These are phyloP conservation scores for Salisapilia sapeloensis DNA, from an alignment of 352 stramenopile species.

Conservation along the genomic window DNA sequence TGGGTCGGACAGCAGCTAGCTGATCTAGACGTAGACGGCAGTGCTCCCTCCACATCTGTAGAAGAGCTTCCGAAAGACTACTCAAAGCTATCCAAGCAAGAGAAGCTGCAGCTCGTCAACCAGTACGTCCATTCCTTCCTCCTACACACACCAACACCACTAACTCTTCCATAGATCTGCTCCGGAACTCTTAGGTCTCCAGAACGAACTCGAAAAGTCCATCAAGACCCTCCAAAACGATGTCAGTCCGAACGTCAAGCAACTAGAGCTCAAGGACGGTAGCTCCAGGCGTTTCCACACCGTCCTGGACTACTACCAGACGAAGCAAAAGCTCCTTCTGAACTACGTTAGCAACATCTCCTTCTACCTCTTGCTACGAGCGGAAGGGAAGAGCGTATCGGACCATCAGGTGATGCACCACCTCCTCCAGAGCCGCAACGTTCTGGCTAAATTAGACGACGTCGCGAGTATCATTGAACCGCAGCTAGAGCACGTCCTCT, in stretches of 20 bases:
- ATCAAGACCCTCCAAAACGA: constrained; percentile 48
- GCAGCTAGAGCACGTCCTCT: constrained; percentile 49
- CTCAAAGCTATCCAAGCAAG: constrained; percentile 73
- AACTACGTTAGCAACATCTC: constrained; percentile 79
- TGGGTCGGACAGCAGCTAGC: constrained; percentile 51
- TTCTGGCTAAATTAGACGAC: constrained; percentile 38
- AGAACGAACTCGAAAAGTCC: constrained; percentile 43
- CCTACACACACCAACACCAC: background rate
- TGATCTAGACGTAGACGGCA: constrained; percentile 43
- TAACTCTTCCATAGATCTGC: constrained; percentile 15
- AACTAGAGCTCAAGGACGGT: constrained; percentile 46
- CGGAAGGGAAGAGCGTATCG: constrained; percentile 59
- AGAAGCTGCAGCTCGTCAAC: constrained; percentile 77
- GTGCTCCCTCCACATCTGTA: constrained; percentile 14
- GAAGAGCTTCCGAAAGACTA: constrained; percentile 70
- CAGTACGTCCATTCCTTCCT: constrained; percentile 21
- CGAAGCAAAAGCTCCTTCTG: constrained; percentile 63
- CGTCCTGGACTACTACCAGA: constrained; percentile 60
- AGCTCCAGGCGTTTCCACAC: constrained; percentile 36
- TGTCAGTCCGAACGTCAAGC: constrained; percentile 44
- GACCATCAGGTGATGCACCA: constrained; percentile 69
- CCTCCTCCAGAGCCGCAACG: constrained; percentile 56
- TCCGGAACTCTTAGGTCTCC: constrained; percentile 55
- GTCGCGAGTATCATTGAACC: constrained; percentile 35
- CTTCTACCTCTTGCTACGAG: constrained; percentile 69